These are phyloP conservation scores for Vaccinium myrtillus DNA, from an alignment of 148 eudicot species.

Conservation along the genomic window DNA sequence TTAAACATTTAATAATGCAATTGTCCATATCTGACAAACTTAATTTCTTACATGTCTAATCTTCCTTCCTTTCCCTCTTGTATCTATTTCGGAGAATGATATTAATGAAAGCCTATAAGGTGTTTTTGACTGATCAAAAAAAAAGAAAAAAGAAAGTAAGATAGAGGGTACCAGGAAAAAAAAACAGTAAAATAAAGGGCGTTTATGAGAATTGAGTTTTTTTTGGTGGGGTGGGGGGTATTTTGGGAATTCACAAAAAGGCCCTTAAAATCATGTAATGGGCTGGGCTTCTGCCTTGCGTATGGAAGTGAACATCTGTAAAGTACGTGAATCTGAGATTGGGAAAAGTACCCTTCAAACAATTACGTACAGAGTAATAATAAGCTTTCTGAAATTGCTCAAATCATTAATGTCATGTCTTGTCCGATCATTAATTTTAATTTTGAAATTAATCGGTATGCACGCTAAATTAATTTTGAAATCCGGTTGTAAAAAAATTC, in stretches of 20 bases:
- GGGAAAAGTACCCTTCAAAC: neutral
- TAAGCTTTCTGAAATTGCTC: neutral
- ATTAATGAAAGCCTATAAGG: too few species aligned
- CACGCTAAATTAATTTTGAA: too few species aligned
- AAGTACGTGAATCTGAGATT: constrained; percentile 10
- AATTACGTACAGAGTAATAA: neutral
- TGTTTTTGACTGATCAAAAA: too few species aligned
- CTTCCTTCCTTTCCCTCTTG: too few species aligned
- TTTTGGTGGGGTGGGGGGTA: neutral
- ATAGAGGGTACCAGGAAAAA: neutral
- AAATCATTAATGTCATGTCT: neutral
- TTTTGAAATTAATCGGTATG: too few species aligned
- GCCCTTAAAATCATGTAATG: neutral
- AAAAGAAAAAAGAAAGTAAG: too few species aligned
- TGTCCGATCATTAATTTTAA: too few species aligned
- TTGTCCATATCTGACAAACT: neutral
- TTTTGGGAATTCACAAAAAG: neutral
- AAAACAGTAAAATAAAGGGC: too few species aligned
- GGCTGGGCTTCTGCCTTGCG: neutral
- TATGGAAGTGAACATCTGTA: neutral
- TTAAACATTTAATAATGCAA: neutral
- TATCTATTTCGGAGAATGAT: too few species aligned
- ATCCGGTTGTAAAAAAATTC: too few species aligned
- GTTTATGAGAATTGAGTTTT: neutral
- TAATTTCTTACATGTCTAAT: too few species aligned